A percentile compares a stretch with the other conserved stretches of the same genome.
Conservation (phyloP, 2,329 filamentous ascomycete genomes). For the Dendrostoma leiphaemia region DNA sequence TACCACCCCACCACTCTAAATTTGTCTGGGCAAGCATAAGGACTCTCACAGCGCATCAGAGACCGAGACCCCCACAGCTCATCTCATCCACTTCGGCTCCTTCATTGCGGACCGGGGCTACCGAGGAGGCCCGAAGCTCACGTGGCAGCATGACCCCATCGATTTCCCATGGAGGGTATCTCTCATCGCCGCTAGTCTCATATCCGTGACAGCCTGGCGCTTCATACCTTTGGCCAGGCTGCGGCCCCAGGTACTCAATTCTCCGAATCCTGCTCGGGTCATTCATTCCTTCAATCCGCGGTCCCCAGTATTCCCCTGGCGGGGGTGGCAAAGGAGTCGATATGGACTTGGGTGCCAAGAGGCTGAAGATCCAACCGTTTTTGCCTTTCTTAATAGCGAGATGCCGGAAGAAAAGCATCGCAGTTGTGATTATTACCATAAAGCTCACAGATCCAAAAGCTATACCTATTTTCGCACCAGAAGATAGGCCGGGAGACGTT, state of each 20-base stretch:
- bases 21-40: too few species aligned
- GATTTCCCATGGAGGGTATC: background rate
- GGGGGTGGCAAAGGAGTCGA: background rate
- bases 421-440: background rate
- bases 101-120: too few species aligned
- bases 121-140: slow-evolving; percentile 2
- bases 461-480: background rate
- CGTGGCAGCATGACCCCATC: background rate
- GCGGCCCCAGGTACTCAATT: background rate
- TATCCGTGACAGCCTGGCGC: background rate
- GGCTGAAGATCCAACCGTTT: background rate
- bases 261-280: background rate
- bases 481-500: background rate
- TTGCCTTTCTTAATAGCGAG: background rate
- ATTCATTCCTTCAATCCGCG: background rate
- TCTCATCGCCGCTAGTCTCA: background rate
- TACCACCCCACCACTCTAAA: too few species aligned
- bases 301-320: background rate
- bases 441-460: background rate
- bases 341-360: background rate
- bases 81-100: background rate
- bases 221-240: background rate
- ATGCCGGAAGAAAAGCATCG: background rate
- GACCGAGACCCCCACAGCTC: too few species aligned
- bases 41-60: background rate